A percentile compares a stretch with the other conserved stretches of the same genome.
Conservation (phyloP, 2,329 filamentous ascomycete species). For the Colletotrichum incanum region DNA sequence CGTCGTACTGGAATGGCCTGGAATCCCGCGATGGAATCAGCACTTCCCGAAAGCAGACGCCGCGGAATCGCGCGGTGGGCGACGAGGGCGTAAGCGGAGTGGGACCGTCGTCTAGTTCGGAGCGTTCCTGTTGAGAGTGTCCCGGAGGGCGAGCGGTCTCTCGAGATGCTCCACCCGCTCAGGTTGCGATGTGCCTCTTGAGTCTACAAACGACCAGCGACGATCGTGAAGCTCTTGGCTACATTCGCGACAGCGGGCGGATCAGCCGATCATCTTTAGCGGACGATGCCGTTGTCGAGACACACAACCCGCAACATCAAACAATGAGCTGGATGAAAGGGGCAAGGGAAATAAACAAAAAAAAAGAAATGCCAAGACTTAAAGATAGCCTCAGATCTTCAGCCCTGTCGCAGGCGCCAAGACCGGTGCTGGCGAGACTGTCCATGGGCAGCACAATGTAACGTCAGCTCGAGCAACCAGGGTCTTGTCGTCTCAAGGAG, state of each 20-base stretch:
- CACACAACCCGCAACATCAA: not conserved
- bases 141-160: not conserved
- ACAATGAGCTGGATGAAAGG: not conserved
- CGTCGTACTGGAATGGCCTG: not conserved
- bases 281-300: not conserved
- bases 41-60: not conserved
- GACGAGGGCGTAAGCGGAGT: not conserved
- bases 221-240: not conserved
- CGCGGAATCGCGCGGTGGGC: not conserved
- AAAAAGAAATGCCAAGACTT: not conserved
- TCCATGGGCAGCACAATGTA: not conserved
- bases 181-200: not conserved
- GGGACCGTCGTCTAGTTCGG: not conserved
- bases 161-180: not conserved
- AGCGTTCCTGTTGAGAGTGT: not conserved
- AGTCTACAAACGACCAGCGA: not conserved
- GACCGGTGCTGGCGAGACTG: not conserved
- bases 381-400: conserved; percentile 3
- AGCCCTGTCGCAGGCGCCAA: not conserved
- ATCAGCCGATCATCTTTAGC: not conserved
- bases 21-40: not conserved
- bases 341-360: too few species aligned
- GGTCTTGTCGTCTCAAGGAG: conserved; percentile 12
- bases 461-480: not conserved
- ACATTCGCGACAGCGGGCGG: not conserved